Evolutionary conservation across 2,329 filamentous ascomycete genomes (phyloP).

Genomic region (Neocucurbitaria cava): DNA sequence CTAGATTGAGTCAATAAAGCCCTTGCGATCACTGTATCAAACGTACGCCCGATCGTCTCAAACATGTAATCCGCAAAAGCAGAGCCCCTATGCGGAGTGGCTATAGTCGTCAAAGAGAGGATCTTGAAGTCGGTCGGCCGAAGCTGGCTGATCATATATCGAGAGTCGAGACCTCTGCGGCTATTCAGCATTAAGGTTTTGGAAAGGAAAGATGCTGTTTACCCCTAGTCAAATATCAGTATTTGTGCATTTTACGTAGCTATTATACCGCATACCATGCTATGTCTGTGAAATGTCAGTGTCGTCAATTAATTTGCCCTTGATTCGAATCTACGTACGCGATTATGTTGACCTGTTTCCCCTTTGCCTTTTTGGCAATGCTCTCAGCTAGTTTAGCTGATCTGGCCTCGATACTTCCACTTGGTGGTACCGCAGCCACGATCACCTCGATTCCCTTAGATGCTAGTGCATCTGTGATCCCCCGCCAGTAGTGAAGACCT

Average conservation of each 20-base stretch:
- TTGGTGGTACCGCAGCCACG: constrained; percentile 65
- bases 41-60: constrained; percentile 62
- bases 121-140: constrained; percentile 74
- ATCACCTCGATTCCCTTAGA: constrained; percentile 67
- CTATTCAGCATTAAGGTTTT: constrained; percentile 20
- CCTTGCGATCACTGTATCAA: constrained; percentile 26
- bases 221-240: constrained; percentile 47
- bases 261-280: constrained; percentile 49
- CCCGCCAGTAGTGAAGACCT: constrained; percentile 69
- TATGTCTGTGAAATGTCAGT: constrained; percentile 57
- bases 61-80: constrained; percentile 69
- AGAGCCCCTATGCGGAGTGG: constrained; percentile 67
- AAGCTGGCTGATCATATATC: constrained; percentile 69
- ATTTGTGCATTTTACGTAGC: neutral
- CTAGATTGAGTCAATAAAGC: constrained; percentile 28
- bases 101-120: constrained; percentile 69
- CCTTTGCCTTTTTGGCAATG: constrained; percentile 61
- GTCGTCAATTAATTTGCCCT: neutral
- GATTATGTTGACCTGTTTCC: constrained; percentile 69
- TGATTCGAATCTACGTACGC: constrained; percentile 55
- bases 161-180: constrained; percentile 65
- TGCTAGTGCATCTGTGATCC: constrained; percentile 65
- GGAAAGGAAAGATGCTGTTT: constrained; percentile 14
- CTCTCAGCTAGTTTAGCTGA: constrained; percentile 61
- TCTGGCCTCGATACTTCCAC: constrained; percentile 65